These are phyloP conservation scores for Glycyrrhiza uralensis DNA, from an alignment of 306 rosid genomes.

Conservation along the genomic window DNA sequence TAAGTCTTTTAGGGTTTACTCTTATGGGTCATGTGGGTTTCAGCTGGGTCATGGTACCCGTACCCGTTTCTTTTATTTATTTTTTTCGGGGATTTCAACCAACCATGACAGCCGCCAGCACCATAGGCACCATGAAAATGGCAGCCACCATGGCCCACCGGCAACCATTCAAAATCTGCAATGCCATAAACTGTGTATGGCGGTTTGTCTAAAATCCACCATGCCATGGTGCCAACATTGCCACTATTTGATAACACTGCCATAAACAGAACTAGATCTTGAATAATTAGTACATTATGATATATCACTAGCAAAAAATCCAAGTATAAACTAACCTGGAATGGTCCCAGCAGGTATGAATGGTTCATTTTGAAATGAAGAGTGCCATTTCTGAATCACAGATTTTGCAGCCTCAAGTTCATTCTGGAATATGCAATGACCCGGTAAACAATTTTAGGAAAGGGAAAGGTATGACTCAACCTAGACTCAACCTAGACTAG, in stretches of 20 bases:
- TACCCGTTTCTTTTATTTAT: background rate
- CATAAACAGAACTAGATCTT: conserved; percentile 4
- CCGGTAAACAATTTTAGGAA: background rate
- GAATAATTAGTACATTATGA: background rate
- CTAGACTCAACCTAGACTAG: background rate
- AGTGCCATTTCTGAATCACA: conserved; percentile 76
- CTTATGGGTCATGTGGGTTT: background rate
- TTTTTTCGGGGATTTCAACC: background rate
- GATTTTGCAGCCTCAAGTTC: conserved; percentile 75
- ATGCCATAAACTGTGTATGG: background rate
- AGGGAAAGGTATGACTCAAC: background rate
- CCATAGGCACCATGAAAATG: background rate
- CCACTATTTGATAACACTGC: background rate
- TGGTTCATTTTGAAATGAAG: conserved; percentile 68
- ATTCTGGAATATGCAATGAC: conserved; percentile 43
- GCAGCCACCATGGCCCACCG: background rate
- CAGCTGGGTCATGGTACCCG: background rate
- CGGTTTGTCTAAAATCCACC: background rate
- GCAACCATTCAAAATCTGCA: background rate
- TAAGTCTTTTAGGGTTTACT: background rate
- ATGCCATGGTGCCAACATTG: too few relatives aligned
- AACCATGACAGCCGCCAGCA: background rate
- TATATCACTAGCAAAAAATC: background rate
- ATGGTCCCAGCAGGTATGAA: conserved; percentile 64
- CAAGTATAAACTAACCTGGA: conserved; percentile 57